phyloP scores from a whole-genome alignment of 768 basidiomycete species.

The Pisolithus orientalis region DNA sequence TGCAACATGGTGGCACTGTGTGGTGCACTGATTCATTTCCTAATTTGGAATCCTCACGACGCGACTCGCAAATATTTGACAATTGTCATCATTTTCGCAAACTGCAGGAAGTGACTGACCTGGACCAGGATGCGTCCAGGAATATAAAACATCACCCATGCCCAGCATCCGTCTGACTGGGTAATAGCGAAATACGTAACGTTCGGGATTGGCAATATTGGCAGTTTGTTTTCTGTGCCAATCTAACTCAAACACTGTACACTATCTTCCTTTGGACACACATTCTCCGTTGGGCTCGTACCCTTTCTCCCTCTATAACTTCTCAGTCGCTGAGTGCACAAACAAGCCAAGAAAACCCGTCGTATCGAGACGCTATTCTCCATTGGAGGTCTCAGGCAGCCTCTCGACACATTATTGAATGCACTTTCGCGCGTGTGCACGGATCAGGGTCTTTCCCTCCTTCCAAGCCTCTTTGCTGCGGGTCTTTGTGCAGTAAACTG shows the following conservation, averaged over 20 bases:
- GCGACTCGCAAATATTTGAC: no score
- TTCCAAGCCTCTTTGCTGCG: slow-evolving; percentile 51
- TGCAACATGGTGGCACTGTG: no score
- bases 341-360: slow-evolving; percentile 4
- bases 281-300: slow-evolving; percentile 44
- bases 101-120: no score
- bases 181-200: no score
- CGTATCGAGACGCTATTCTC: slow-evolving; percentile 54
- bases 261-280: slow-evolving; percentile 44
- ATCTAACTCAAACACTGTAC: slow-evolving; percentile 27
- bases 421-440: slow-evolving; percentile 21
- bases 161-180: no score
- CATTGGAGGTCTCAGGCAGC: slow-evolving; percentile 55
- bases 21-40: no score
- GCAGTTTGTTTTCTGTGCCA: slow-evolving; percentile 3
- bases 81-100: no score
- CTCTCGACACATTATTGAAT: slow-evolving; percentile 31
- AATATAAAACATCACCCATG: no score
- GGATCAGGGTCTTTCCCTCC: slow-evolving; percentile 26
- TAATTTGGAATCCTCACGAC: no score
- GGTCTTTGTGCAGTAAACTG: slow-evolving; percentile 44
- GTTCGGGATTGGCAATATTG: no score
- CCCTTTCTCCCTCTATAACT: slow-evolving; percentile 3
- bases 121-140: no score
- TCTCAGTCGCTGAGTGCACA: slow-evolving; percentile 1